Evolutionary conservation across 495 filamentous ascomycete species (phyloP).

Genomic region (Penicillium manginii): DNA sequence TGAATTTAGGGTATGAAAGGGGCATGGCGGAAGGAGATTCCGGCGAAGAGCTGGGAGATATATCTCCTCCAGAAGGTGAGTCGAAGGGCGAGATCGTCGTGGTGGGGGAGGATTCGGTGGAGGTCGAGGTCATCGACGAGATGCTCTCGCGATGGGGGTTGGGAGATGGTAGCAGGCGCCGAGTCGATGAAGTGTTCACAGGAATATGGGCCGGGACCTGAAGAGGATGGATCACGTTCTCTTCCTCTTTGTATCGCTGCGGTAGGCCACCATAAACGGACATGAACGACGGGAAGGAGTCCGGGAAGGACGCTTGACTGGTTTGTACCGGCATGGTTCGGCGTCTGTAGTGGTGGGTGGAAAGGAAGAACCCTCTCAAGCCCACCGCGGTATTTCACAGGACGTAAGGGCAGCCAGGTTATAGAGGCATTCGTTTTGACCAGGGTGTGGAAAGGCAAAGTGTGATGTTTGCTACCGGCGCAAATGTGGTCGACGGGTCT

Average conservation of each 20-base stretch:
- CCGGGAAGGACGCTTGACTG: conserved; percentile 51
- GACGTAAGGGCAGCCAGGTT: not conserved
- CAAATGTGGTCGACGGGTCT: conserved; percentile 37
- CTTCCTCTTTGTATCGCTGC: conserved; percentile 38
- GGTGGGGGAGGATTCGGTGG: conserved; percentile 91
- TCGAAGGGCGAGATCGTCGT: conserved; percentile 94
- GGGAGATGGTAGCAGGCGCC: conserved; percentile 36
- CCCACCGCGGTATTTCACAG: conserved; percentile 27
- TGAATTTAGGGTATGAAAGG: conserved; percentile 45
- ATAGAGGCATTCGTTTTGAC: conserved; percentile 27
- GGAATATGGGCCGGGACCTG: conserved; percentile 37
- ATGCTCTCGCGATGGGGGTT: conserved; percentile 50
- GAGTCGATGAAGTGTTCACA: conserved; percentile 28
- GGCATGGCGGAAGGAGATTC: conserved; percentile 74
- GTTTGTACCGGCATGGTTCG: conserved; percentile 52
- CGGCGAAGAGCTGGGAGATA: conserved; percentile 89
- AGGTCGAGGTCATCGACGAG: conserved; percentile 80
- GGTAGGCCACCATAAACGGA: conserved; percentile 60
- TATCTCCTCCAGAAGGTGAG: conserved; percentile 83
- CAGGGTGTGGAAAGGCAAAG: conserved; percentile 1
- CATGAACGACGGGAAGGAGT: conserved; percentile 75
- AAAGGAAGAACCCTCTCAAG: conserved; percentile 18
- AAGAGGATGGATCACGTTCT: conserved; percentile 29
- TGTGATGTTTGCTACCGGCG: conserved; percentile 53
- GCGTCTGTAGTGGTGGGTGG: conserved; percentile 6